A percentile compares a stretch with the other conserved stretches of the same genome.
Evolutionary conservation across 768 basidiomycete genomes (phyloP).

Genomic region (Vararia minispora): DNA sequence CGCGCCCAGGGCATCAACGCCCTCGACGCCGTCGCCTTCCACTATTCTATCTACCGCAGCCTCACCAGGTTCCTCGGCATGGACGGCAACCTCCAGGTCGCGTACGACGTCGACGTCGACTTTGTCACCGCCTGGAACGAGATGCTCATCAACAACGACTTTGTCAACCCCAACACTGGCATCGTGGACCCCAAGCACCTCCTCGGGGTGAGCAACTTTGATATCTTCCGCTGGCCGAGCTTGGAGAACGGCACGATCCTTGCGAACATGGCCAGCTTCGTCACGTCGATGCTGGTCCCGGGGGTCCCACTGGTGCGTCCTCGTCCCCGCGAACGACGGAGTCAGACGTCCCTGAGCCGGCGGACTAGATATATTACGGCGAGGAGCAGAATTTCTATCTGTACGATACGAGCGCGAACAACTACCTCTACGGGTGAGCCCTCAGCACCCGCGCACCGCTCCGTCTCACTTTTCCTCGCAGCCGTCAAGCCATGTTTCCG

Average conservation of each 20-base stretch:
- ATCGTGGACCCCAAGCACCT: constrained; percentile 74
- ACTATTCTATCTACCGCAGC: constrained; percentile 88
- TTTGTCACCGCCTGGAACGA: constrained; percentile 88
- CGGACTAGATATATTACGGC: constrained; percentile 72
- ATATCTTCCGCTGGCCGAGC: constrained; percentile 90
- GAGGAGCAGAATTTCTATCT: constrained; percentile 90
- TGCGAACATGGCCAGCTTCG: constrained; percentile 67
- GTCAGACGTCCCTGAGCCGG: too few relatives aligned
- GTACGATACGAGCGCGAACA: constrained; percentile 78
- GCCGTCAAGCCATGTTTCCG: constrained; percentile 86
- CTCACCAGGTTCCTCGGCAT: constrained; percentile 84
- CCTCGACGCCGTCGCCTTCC: constrained; percentile 79
- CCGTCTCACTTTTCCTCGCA: constrained; percentile 18
- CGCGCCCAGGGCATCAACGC: constrained; percentile 49
- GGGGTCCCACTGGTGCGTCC: constrained; percentile 70
- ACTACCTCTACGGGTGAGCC: constrained; percentile 80
- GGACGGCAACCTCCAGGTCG: constrained; percentile 90
- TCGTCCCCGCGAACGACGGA: not conserved
- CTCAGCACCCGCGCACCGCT: not conserved
- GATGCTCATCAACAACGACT: constrained; percentile 83
- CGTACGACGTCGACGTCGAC: constrained; percentile 73
- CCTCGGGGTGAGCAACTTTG: constrained; percentile 91
- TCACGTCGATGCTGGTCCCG: constrained; percentile 74
- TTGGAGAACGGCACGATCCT: constrained; percentile 74
- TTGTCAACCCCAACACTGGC: constrained; percentile 61